Conservation (phyloP, 768 basidiomycete species). For the Lyophyllum shimeji region DNA sequence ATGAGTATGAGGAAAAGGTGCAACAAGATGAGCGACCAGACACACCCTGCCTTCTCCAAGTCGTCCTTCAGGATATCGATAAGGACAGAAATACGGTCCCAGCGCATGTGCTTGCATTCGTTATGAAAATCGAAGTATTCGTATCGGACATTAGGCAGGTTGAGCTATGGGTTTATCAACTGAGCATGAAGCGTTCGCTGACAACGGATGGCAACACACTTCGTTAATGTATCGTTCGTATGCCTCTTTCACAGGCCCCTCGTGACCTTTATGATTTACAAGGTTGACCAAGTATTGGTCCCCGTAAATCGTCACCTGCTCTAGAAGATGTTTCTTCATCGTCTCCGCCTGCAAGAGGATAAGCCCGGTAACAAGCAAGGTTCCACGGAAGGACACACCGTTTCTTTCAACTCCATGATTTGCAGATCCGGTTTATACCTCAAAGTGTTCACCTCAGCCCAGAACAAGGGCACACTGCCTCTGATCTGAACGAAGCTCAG, state of each 20-base stretch:
- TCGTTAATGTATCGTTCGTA: conserved; percentile 78
- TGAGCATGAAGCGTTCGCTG: conserved; percentile 1
- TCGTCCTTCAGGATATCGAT: conserved; percentile 76
- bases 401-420: conserved; percentile 89
- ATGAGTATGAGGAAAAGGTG: background rate
- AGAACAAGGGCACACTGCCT: conserved; percentile 92
- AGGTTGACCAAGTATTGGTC: conserved; percentile 82
- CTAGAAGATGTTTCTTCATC: conserved; percentile 70
- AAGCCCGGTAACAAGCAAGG: background rate
- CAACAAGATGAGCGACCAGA: background rate
- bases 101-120: conserved; percentile 93
- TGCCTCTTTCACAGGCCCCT: conserved; percentile 92
- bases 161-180: conserved; percentile 41
- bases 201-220: conserved; percentile 33
- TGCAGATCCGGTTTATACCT: conserved; percentile 96
- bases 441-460: conserved; percentile 95
- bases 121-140: conserved; percentile 97
- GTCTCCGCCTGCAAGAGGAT: conserved; percentile 55
- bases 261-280: conserved; percentile 91
- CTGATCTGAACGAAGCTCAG: conserved; percentile 92
- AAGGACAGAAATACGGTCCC: conserved; percentile 86
- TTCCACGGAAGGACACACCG: conserved; percentile 46
- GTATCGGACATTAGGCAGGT: conserved; percentile 73
- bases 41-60: conserved; percentile 66
- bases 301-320: conserved; percentile 75